phyloP scores from a whole-genome alignment of 768 basidiomycete genomes.

The Hydnomerulius pinastri region DNA sequence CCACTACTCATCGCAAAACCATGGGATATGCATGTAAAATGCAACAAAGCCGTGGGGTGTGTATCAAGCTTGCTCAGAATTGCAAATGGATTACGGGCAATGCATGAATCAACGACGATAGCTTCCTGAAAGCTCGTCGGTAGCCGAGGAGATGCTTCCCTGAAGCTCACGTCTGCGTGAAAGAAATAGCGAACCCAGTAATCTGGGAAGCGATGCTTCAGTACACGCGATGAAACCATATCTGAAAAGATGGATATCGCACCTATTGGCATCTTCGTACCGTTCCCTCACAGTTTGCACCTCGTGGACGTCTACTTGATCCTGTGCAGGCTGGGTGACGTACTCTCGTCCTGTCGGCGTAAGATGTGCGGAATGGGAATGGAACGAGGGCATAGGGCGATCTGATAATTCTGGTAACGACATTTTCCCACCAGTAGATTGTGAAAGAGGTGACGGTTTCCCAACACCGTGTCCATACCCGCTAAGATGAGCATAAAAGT shows the following conservation, averaged over 20 bases:
- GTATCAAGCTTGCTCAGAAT: neutral
- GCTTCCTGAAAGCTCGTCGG: neutral
- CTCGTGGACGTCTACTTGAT: constrained; percentile 38
- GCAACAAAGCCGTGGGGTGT: neutral
- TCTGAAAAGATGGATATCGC: constrained; percentile 4
- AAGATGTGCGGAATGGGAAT: constrained; percentile 2
- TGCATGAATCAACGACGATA: neutral
- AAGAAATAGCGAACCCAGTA: constrained; percentile 65
- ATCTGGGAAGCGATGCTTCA: constrained; percentile 38
- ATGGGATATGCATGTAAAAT: neutral
- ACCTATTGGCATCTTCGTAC: constrained; percentile 72
- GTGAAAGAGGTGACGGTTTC: neutral
- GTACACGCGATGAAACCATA: neutral
- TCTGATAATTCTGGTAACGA: neutral
- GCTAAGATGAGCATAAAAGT: neutral
- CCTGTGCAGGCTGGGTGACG: constrained; percentile 4
- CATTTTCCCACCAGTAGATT: constrained; percentile 4
- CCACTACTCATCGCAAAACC: neutral
- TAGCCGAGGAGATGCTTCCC: neutral
- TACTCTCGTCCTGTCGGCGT: neutral
- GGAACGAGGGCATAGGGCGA: constrained; percentile 4
- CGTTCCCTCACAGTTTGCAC: constrained; percentile 50
- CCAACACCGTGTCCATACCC: constrained; percentile 2
- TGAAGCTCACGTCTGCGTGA: constrained; percentile 48
- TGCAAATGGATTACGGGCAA: neutral